Conservation (phyloP, 2,329 filamentous ascomycete species). For the Ceratocystis harringtonii region DNA sequence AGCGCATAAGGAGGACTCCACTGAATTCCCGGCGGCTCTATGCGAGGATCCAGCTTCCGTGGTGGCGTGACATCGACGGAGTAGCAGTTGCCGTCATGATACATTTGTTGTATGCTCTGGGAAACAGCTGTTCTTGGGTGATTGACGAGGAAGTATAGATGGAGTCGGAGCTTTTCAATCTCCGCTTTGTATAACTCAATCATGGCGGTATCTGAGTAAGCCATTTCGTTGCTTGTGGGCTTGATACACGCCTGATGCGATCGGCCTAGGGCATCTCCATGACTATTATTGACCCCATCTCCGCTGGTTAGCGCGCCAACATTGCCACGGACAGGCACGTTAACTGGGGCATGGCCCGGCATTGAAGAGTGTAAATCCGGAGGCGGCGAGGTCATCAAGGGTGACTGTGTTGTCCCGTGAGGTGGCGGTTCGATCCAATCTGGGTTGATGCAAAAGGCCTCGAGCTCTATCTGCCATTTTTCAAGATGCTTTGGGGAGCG, state of each 20-base stretch:
- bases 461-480: conserved; percentile 15
- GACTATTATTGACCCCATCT: neutral
- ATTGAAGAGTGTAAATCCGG: conserved; percentile 1
- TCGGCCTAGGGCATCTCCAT: neutral
- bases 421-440: conserved; percentile 13
- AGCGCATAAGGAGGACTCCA: neutral
- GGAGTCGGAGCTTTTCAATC: conserved; percentile 13
- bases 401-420: conserved; percentile 1
- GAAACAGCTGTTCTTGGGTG: conserved; percentile 5
- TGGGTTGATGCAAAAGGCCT: conserved; percentile 14
- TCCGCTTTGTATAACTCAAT: conserved; percentile 8
- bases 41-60: neutral
- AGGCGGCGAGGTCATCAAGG: conserved; percentile 2
- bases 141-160: conserved; percentile 10
- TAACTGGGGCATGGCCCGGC: neutral
- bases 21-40: neutral
- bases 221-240: neutral
- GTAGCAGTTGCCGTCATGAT: neutral
- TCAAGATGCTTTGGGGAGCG: conserved; percentile 15
- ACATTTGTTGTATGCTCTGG: conserved; percentile 5
- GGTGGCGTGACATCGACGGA: neutral
- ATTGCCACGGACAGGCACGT: neutral
- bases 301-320: neutral
- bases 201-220: neutral
- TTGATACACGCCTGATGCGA: neutral